Conservation (phyloP, 208 protist genomes). For the Leishmania guyanensis region DNA sequence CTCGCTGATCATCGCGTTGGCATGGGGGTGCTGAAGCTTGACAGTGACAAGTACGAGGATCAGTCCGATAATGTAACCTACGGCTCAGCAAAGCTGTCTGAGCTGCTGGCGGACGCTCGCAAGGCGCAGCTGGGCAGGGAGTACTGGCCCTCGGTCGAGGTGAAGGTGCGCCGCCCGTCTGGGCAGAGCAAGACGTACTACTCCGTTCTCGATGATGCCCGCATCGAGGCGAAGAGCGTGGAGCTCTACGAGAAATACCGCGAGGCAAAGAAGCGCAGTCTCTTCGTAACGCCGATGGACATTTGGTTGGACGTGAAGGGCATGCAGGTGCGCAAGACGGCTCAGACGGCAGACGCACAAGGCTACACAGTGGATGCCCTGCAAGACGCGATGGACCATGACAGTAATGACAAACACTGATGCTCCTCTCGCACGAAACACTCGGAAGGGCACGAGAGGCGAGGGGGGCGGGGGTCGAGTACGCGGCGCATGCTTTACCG, state of each 20-base stretch:
- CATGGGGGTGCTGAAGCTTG: constrained; percentile 87
- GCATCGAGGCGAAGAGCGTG: constrained; percentile 77
- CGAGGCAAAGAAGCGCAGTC: constrained; percentile 87
- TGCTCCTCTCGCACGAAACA: not conserved
- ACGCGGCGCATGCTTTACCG: not conserved
- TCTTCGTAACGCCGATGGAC: constrained; percentile 91
- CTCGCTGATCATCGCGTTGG: constrained; percentile 78
- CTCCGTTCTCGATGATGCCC: constrained; percentile 83
- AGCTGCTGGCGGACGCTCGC: constrained; percentile 85
- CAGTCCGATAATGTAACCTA: constrained; percentile 84
- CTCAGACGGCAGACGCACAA: constrained; percentile 57
- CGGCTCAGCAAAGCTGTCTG: constrained; percentile 74
- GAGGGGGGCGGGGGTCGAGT: no score
- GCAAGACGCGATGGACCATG: constrained; percentile 44
- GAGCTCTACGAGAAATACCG: constrained; percentile 85
- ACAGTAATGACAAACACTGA: constrained; percentile 19
- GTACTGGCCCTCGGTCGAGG: constrained; percentile 90
- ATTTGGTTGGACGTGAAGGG: constrained; percentile 88
- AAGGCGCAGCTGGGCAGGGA: constrained; percentile 87
- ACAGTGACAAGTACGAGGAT: constrained; percentile 92
- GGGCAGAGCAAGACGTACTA: constrained; percentile 89
- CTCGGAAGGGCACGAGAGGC: no score
- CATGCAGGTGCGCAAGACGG: constrained; percentile 69
- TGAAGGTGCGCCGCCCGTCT: constrained; percentile 86
- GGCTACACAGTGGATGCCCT: constrained; percentile 82